phyloP scores from a whole-genome alignment of 2,329 filamentous ascomycete genomes.

The Sodiomyces alkalinus region DNA sequence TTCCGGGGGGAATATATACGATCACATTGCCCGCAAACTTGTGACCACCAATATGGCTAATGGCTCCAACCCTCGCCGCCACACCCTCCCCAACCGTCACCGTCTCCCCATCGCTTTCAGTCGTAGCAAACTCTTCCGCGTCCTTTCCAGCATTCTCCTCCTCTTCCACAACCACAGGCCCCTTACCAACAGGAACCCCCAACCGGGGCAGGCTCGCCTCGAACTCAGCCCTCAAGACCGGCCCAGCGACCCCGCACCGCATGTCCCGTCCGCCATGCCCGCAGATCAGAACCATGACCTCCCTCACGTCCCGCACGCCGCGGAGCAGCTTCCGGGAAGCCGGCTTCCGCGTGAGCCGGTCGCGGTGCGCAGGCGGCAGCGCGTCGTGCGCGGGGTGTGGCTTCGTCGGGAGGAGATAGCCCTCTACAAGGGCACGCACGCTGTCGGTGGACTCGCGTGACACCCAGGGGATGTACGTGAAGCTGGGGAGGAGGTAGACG shows the following conservation, averaged over 20 bases:
- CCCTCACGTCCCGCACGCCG: slow-evolving; percentile 44
- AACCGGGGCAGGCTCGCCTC: slow-evolving; percentile 35
- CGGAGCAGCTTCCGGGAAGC: slow-evolving; percentile 35
- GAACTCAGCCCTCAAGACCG: slow-evolving; percentile 58
- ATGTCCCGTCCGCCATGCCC: slow-evolving; percentile 71
- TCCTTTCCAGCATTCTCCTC: slow-evolving; percentile 11
- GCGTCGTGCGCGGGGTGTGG: slow-evolving; percentile 47
- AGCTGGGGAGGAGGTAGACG: slow-evolving; percentile 67
- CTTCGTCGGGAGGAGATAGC: slow-evolving; percentile 47
- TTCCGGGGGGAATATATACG: slow-evolving; percentile 53
- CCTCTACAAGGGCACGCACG: slow-evolving; percentile 43
- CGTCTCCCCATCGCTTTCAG: slow-evolving; percentile 5
- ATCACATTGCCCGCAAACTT: slow-evolving; percentile 80
- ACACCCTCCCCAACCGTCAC: slow-evolving; percentile 6
- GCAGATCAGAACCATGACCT: slow-evolving; percentile 72
- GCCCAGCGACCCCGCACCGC: slow-evolving; percentile 70
- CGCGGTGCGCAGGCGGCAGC: slow-evolving; percentile 41
- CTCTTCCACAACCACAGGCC: slow-evolving; percentile 24
- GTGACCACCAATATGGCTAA: slow-evolving; percentile 73
- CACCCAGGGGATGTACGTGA: slow-evolving; percentile 63
- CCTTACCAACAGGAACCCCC: slow-evolving; percentile 32
- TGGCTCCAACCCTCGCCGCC: slow-evolving; percentile 48
- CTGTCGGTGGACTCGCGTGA: slow-evolving; percentile 44
- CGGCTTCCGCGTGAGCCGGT: slow-evolving; percentile 33
- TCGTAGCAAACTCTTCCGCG: slow-evolving; percentile 1